These are phyloP conservation scores for Prillingera fragicola DNA, from an alignment of 1,284 basidiomycete species.

Conservation along the genomic window DNA sequence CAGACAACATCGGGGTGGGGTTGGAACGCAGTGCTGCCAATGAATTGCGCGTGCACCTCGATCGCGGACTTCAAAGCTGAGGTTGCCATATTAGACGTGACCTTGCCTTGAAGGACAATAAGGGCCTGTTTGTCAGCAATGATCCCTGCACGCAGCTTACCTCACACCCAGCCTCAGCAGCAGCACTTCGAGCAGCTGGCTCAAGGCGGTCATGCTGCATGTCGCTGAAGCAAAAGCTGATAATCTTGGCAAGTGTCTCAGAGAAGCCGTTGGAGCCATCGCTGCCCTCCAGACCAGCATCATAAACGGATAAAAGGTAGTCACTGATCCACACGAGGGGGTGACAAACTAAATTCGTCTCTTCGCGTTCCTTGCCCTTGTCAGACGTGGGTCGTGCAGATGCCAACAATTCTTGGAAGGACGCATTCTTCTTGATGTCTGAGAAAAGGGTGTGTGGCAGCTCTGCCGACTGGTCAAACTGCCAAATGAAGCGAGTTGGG, in stretches of 20 bases:
- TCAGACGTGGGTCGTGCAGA: constrained; percentile 6
- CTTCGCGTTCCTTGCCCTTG: constrained; percentile 24
- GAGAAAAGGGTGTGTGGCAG: constrained; percentile 67
- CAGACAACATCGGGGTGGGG: constrained; percentile 18
- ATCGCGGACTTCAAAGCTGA: constrained; percentile 30
- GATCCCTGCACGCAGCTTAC: constrained; percentile 50
- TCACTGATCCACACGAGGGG: constrained; percentile 32
- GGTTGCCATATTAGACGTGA: constrained; percentile 3
- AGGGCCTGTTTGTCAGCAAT: constrained; percentile 16
- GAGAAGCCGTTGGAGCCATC: constrained; percentile 57
- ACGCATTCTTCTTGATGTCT: constrained; percentile 70
- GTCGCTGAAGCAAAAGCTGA: constrained; percentile 68
- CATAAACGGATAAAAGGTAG: constrained; percentile 35
- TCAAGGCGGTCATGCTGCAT: constrained; percentile 67
- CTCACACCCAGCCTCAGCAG: constrained; percentile 57
- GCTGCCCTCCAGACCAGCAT: constrained; percentile 33
- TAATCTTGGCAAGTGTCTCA: constrained; percentile 63
- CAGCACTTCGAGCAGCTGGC: constrained; percentile 53
- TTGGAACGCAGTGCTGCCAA: constrained; percentile 60
- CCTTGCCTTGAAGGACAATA: constrained; percentile 11
- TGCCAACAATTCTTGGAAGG: constrained; percentile 56
- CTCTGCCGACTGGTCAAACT: constrained; percentile 53
- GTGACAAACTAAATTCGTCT: too few species aligned
- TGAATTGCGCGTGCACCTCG: constrained; percentile 47
- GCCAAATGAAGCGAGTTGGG: constrained; percentile 62